A percentile compares a stretch with the other conserved stretches of the same genome.
These are phyloP conservation scores for Dactylis glomerata DNA, from an alignment of 176 grass and related monocot species.

Conservation along the genomic window DNA sequence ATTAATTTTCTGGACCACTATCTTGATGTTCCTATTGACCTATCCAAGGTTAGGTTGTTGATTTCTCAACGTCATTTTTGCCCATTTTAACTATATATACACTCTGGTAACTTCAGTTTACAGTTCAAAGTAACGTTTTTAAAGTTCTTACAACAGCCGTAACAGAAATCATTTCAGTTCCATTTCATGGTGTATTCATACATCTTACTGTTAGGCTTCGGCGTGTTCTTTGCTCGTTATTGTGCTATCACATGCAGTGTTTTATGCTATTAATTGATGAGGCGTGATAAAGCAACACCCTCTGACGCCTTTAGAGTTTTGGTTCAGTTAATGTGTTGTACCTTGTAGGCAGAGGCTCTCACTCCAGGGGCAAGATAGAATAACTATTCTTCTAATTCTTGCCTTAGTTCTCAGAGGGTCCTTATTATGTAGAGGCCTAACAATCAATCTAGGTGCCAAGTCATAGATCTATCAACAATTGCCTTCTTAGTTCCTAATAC, in stretches of 20 bases:
- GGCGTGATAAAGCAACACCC: not conserved
- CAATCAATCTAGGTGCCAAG: not conserved
- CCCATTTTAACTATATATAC: not conserved
- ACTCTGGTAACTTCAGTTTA: constrained; percentile 3
- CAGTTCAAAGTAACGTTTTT: constrained; percentile 4
- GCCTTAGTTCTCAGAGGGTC: not conserved
- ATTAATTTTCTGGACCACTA: constrained; percentile 99
- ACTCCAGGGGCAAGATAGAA: not conserved
- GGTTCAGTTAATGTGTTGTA: not conserved
- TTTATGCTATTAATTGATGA: constrained; percentile 11
- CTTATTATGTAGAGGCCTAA: not conserved
- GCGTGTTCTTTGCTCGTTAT: not conserved
- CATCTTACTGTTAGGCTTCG: not conserved
- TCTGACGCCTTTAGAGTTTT: not conserved
- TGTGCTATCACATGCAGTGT: constrained; percentile 6
- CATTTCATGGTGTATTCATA: not conserved
- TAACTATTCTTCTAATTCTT: not conserved
- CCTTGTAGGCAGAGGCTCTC: not conserved
- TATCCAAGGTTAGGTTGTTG: constrained; percentile 74
- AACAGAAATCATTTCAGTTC: not conserved
- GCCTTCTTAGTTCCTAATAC: not conserved
- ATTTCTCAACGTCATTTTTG: not conserved
- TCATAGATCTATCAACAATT: not conserved
- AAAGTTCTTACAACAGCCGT: not conserved
- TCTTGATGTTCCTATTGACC: constrained; percentile 99